These are phyloP conservation scores for Neotropicomus parvogracilis DNA, from an alignment of 1,284 basidiomycete genomes.

Conservation along the genomic window DNA sequence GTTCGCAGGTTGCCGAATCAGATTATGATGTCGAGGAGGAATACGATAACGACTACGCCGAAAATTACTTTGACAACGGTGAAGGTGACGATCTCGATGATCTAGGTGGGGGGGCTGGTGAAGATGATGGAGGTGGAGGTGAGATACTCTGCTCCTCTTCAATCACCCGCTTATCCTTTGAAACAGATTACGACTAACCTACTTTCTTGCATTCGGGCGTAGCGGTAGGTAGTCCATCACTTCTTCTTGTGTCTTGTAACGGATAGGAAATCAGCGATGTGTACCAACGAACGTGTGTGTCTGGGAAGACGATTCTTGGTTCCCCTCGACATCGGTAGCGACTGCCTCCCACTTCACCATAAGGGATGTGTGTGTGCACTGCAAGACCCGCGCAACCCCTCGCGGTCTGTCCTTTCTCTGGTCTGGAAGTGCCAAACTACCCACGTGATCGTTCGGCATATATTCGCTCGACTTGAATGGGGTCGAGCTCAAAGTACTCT, in stretches of 20 bases:
- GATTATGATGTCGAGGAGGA: conserved; percentile 84
- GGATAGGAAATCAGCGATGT: conserved; percentile 1
- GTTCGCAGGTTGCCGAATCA: conserved; percentile 56
- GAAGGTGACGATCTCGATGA: conserved; percentile 76
- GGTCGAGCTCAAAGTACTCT: not conserved
- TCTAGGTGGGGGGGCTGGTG: conserved; percentile 63
- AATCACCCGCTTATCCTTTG: not conserved
- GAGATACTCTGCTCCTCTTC: conserved; percentile 4
- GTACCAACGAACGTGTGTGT: not conserved
- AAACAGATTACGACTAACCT: conserved; percentile 27
- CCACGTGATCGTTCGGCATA: conserved; percentile 22
- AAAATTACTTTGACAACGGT: conserved; percentile 83
- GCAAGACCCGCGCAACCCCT: not conserved
- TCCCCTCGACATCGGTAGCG: not conserved
- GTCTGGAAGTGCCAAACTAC: conserved; percentile 8
- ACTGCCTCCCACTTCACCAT: not conserved
- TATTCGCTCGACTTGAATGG: conserved; percentile 1
- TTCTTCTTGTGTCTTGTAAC: not conserved
- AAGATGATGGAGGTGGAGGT: conserved; percentile 56
- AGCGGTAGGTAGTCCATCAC: conserved; percentile 8
- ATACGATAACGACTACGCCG: conserved; percentile 81
- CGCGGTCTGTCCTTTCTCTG: not conserved
- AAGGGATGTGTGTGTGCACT: not conserved
- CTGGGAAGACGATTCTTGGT: not conserved
- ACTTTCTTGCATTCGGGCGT: not conserved